Base-by-base conservation (phyloP, 2,329 filamentous ascomycete species). In the Phialophora expanda region DNA sequence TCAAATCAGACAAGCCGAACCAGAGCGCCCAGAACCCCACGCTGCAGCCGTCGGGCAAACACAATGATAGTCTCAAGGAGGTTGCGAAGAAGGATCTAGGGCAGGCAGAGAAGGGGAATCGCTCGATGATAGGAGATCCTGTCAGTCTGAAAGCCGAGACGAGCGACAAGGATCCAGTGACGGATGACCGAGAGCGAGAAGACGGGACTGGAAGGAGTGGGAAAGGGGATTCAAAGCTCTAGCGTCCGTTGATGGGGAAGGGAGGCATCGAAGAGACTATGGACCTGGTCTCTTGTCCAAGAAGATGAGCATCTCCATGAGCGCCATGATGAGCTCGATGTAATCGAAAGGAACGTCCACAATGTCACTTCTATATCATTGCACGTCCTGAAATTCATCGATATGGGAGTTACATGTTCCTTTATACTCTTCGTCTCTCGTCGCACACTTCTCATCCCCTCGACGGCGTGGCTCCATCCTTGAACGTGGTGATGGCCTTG, bases 121-220 rank as follows among this genome's bases (percentile, higher is more conserved):
- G 77, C 4, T 76, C 75, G 60, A 76, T 76, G 69, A 71, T 80
- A 7, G 78, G 78, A 30, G 79, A 80, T 56, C 78, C 78, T 2
- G 74, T 79, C 38, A 79, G 76, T 56, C 46, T 79, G 30, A 79
- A 80, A 65, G 78, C 77, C 7, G 79, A 80, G 65, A 75, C 71
- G 61, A 77, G 74, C 64, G 72, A 74, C 17, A 70, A 62, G 46
- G 66, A 75, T 34, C 76, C 77, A 1, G 71, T 70, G 3, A 69
- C 73, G 20, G 70, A 68, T 14, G 76, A 76, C 54, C 68, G 69
- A 2, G 56, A 50, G 56, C 20, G 22, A 5, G 56, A 59, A 38
- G 41, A 59, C 9, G 56, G 56, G 24, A 59, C 56, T 17, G 56
- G 56, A 26, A 61, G 60, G 34, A 64, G 61, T 38, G 48, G 30